These are phyloP conservation scores for Crassisporium funariophilum DNA, from an alignment of 768 basidiomycete genomes.

Conservation along the genomic window DNA sequence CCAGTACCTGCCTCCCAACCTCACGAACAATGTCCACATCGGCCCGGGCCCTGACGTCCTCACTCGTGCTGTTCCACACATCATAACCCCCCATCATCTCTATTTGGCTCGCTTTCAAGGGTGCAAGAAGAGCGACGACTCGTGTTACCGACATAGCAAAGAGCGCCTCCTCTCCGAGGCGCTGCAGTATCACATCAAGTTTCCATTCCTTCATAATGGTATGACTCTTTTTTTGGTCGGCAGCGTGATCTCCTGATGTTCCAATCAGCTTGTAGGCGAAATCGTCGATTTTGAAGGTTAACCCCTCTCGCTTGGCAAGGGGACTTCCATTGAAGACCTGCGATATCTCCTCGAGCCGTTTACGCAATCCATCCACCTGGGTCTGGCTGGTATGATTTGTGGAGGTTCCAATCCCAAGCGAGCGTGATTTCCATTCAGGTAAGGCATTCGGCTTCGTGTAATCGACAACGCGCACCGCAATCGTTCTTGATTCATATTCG, in stretches of 20 bases:
- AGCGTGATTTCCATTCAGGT: background rate
- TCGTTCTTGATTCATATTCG: conserved; percentile 5
- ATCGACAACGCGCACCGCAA: conserved; percentile 3
- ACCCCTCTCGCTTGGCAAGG: background rate
- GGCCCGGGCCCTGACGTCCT: conserved; percentile 9
- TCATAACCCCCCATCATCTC: conserved; percentile 12
- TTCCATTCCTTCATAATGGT: background rate
- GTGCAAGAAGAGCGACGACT: conserved; percentile 2
- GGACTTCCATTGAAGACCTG: conserved; percentile 11
- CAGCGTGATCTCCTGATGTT: conserved; percentile 16
- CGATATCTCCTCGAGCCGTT: conserved; percentile 6
- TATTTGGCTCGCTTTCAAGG: conserved; percentile 6
- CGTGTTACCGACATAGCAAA: background rate
- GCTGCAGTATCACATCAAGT: conserved; percentile 3
- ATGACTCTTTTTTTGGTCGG: conserved; percentile 16
- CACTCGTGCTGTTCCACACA: conserved; percentile 15
- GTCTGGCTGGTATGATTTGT: conserved; percentile 15
- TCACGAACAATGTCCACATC: conserved; percentile 4
- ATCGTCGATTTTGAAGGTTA: background rate
- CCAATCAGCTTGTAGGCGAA: conserved; percentile 9
- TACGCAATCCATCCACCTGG: background rate
- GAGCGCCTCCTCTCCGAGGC: conserved; percentile 14
- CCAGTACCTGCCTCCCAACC: conserved; percentile 18
- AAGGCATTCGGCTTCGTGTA: background rate
- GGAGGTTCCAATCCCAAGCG: conserved; percentile 12